A percentile compares a stretch with the other conserved stretches of the same genome.
phyloP scores from a whole-genome alignment of 345 rosid species.

The Excoecaria cochinchinensis region DNA sequence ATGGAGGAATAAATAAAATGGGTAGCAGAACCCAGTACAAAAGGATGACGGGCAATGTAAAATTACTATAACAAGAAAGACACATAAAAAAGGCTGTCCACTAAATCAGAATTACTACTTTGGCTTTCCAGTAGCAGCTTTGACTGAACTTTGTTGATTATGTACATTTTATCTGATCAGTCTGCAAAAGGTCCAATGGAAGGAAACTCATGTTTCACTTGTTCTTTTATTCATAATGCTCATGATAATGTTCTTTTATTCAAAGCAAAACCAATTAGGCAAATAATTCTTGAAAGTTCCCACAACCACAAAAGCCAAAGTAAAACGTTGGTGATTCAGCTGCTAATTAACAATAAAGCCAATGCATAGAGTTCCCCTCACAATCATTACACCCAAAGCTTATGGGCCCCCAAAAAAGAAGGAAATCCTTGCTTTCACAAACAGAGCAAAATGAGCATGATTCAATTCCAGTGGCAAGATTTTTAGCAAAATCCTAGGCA shows the following conservation, averaged over 20 bases:
- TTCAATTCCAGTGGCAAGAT: too few relatives aligned
- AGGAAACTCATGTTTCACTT: neutral
- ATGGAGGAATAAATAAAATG: neutral
- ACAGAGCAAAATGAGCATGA: too few relatives aligned
- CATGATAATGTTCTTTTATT: too few relatives aligned
- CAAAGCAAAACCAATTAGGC: neutral
- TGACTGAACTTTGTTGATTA: neutral
- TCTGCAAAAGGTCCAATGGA: neutral
- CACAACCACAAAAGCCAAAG: neutral
- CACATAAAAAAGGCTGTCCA: neutral
- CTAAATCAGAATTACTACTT: neutral
- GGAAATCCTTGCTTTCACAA: too few relatives aligned
- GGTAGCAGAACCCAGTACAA: slow-evolving; percentile 10
- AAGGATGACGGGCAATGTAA: neutral
- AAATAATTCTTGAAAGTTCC: neutral
- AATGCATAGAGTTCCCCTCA: too few relatives aligned
- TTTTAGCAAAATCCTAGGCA: too few relatives aligned
- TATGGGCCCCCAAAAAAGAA: too few relatives aligned
- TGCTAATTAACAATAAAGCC: too few relatives aligned
- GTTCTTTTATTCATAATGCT: neutral
- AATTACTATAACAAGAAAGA: slow-evolving; percentile 9
- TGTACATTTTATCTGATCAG: neutral
- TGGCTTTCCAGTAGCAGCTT: slow-evolving; percentile 3
- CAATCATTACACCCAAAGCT: too few relatives aligned
- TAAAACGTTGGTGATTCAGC: too few relatives aligned